A percentile compares a stretch with the other conserved stretches of the same genome.
Evolutionary conservation across 2,329 filamentous ascomycete species (phyloP).

Genomic region (Thyridium curvatum): DNA sequence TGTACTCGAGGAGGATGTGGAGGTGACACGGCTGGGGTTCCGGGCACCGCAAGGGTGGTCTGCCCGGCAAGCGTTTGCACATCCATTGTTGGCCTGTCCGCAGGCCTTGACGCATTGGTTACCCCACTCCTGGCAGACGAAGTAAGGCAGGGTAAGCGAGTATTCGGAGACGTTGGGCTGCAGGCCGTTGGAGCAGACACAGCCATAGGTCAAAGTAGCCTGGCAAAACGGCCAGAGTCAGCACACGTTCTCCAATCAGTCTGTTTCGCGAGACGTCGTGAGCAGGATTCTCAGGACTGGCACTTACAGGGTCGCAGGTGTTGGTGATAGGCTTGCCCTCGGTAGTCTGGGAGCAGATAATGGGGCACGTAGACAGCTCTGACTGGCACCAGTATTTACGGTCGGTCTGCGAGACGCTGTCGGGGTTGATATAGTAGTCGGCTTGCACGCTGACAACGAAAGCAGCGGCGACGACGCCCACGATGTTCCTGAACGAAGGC

Average conservation of each 20-base stretch:
- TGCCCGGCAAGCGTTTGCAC: constrained; percentile 52
- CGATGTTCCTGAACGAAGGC: constrained; percentile 46
- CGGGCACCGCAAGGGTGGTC: constrained; percentile 69
- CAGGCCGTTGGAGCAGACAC: constrained; percentile 61
- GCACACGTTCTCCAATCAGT: too few species aligned
- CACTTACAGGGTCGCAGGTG: constrained; percentile 58
- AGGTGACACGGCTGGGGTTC: constrained; percentile 54
- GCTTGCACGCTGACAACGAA: constrained; percentile 47
- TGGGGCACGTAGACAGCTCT: constrained; percentile 59
- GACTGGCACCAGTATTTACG: constrained; percentile 59
- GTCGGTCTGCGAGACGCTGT: constrained; percentile 43
- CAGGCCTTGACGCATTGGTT: constrained; percentile 60
- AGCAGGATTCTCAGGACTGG: background rate
- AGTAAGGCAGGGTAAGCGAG: constrained; percentile 73
- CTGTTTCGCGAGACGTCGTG: too few species aligned
- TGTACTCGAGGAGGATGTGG: constrained; percentile 37
- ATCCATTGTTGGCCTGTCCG: constrained; percentile 44
- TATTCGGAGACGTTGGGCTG: constrained; percentile 71
- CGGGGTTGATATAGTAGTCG: constrained; percentile 57
- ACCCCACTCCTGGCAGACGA: constrained; percentile 66
- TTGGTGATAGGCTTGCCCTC: constrained; percentile 37
- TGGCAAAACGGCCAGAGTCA: too few species aligned
- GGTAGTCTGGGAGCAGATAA: constrained; percentile 64
- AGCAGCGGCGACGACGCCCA: constrained; percentile 48
- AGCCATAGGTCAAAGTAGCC: constrained; percentile 56